Conservation (phyloP, 305 asterid genomes). For the Plantago coronopus region DNA sequence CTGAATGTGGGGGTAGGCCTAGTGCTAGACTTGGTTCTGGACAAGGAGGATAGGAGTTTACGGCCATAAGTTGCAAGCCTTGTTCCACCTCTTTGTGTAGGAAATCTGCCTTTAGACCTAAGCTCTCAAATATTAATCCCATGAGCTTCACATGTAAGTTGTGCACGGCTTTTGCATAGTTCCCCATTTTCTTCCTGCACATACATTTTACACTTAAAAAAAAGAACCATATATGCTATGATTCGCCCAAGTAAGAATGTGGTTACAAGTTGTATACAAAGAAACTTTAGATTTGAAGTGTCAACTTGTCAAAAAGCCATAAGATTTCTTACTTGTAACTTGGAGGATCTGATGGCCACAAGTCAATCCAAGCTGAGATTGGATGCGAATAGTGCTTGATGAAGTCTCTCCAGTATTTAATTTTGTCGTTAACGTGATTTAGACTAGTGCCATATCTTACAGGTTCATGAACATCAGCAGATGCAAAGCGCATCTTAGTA, state of each 20-base stretch:
- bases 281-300: conserved; percentile 3
- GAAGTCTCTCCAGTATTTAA: conserved; percentile 64
- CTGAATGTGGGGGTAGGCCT: conserved; percentile 64
- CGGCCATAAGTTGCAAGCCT: conserved; percentile 51
- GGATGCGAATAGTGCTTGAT: conserved; percentile 62
- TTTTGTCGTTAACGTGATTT: conserved; percentile 43
- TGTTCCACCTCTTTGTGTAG: conserved; percentile 37
- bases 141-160: conserved; percentile 37
- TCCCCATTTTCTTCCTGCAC: conserved; percentile 51
- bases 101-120: conserved; percentile 43
- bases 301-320: neutral
- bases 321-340: conserved; percentile 43
- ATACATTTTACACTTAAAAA: neutral
- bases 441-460: conserved; percentile 64
- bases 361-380: conserved; percentile 55
- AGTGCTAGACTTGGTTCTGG: conserved; percentile 57
- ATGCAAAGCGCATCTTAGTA: conserved; percentile 40
- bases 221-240: neutral
- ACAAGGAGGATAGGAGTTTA: conserved; percentile 57
- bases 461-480: conserved; percentile 42
- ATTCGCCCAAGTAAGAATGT: neutral
- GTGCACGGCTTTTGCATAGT: conserved; percentile 42
- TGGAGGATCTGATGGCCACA: conserved; percentile 67
- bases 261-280: neutral
- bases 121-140: conserved; percentile 45